phyloP scores from a whole-genome alignment of 2,329 filamentous ascomycete species.

The Phoma herbarum region DNA sequence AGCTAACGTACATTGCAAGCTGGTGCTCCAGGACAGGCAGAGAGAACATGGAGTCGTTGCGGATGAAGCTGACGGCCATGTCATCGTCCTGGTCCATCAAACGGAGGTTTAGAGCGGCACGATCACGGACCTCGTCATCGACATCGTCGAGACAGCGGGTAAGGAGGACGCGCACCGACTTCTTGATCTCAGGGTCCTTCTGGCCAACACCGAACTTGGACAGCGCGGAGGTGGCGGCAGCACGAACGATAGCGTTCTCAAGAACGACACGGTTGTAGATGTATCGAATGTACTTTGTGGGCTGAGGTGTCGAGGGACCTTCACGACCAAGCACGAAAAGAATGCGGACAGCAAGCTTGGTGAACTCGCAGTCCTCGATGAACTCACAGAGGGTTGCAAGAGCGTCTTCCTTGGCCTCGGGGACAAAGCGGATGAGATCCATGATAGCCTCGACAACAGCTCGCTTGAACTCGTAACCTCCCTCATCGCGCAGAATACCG shows the following conservation, averaged over 20 bases:
- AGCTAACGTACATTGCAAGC: constrained; percentile 96
- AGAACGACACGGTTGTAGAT: constrained; percentile 99
- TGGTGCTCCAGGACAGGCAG: constrained; percentile 96
- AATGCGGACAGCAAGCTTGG: constrained; percentile 94
- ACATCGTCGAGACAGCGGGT: constrained; percentile 95
- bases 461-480: constrained; percentile 97
- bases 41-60: constrained; percentile 96
- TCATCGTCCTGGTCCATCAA: constrained; percentile 92
- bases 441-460: constrained; percentile 99
- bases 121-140: constrained; percentile 96
- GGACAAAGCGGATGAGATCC: constrained; percentile 98
- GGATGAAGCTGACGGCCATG: constrained; percentile 85
- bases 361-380: constrained; percentile 99
- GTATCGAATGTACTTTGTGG: constrained; percentile 98
- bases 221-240: constrained; percentile 92
- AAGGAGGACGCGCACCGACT: constrained; percentile 90
- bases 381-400: constrained; percentile 97
- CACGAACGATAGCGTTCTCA: constrained; percentile 94
- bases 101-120: constrained; percentile 89
- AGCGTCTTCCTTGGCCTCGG: constrained; percentile 81
- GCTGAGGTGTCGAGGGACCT: constrained; percentile 92
- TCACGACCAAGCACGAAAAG: constrained; percentile 93
- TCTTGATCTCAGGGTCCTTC: constrained; percentile 95
- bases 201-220: constrained; percentile 97
- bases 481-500: constrained; percentile 94